Conservation (phyloP, 2,329 filamentous ascomycete species). For the Bipolaris oryzae region DNA sequence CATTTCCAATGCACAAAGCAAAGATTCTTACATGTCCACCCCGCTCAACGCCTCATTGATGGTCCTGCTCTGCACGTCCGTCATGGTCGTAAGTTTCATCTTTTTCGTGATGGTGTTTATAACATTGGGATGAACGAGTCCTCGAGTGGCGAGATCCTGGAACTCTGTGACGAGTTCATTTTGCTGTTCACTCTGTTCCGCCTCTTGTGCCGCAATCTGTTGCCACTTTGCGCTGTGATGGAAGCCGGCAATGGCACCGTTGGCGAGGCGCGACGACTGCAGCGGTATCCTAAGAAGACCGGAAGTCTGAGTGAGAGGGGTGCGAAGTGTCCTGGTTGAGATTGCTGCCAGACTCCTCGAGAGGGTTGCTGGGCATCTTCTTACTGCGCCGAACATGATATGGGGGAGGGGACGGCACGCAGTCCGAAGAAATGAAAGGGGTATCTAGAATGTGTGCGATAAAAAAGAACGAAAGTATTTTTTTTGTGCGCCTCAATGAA, state of each 20-base stretch:
- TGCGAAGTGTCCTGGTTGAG: constrained; percentile 34
- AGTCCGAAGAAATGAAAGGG: constrained; percentile 16
- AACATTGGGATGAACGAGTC: constrained; percentile 67
- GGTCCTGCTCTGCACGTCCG: constrained; percentile 85
- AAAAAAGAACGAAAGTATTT: constrained; percentile 13
- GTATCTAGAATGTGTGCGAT: constrained; percentile 18
- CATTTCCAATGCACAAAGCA: background rate
- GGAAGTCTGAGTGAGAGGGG: constrained; percentile 29
- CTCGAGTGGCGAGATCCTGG: constrained; percentile 50
- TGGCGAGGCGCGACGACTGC: constrained; percentile 26
- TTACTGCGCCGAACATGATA: constrained; percentile 53
- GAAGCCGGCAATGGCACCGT: constrained; percentile 38
- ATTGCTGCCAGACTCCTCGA: constrained; percentile 39
- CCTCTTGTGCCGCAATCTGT: constrained; percentile 38
- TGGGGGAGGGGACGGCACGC: constrained; percentile 15
- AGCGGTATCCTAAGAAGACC: constrained; percentile 25
- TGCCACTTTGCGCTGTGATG: constrained; percentile 50
- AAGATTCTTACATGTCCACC: constrained; percentile 73
- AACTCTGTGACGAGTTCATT: constrained; percentile 51
- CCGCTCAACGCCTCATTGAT: constrained; percentile 81
- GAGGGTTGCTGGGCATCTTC: constrained; percentile 50
- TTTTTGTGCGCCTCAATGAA: constrained; percentile 11
- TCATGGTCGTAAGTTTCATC: constrained; percentile 86
- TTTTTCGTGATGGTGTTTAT: constrained; percentile 70
- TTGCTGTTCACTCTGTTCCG: constrained; percentile 21